These are phyloP conservation scores for Botrytis cinerea DNA, from an alignment of 2,329 filamentous ascomycete genomes.

Conservation along the genomic window DNA sequence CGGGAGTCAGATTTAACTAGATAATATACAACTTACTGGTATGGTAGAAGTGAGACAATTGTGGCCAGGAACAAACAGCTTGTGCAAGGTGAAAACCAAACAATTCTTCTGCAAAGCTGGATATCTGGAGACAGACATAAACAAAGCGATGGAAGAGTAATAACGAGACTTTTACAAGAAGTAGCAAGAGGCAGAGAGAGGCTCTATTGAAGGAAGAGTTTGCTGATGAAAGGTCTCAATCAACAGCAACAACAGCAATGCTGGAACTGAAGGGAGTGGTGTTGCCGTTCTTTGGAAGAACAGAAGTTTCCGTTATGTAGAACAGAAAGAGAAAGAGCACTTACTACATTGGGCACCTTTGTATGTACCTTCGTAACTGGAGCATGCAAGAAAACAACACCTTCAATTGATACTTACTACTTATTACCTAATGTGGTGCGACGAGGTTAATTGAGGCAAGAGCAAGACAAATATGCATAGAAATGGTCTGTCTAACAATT, in stretches of 20 bases:
- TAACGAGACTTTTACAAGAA: background rate
- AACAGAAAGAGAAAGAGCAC: background rate
- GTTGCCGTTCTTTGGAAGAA: background rate
- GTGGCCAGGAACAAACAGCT: background rate
- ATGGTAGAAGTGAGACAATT: background rate
- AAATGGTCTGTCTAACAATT: no score
- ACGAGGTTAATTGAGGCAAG: background rate
- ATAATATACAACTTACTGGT: background rate
- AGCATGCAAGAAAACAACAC: background rate
- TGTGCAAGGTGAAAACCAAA: background rate
- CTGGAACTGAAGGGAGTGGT: background rate
- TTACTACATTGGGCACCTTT: background rate
- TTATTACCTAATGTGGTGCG: background rate
- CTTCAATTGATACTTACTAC: background rate
- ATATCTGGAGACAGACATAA: background rate
- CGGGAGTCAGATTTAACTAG: background rate
- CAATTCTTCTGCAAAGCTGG: constrained; percentile 1
- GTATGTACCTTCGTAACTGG: background rate
- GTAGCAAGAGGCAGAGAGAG: constrained; percentile 1
- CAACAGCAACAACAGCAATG: background rate
- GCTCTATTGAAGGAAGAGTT: background rate
- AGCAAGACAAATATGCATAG: background rate
- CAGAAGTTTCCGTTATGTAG: background rate
- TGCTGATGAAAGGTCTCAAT: background rate
- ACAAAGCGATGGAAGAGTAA: constrained; percentile 1